Evolutionary conservation across 257 asterid species (phyloP), one percentile per base, ranked within the genome.

Genomic region (Eucommia ulmoides): DNA sequence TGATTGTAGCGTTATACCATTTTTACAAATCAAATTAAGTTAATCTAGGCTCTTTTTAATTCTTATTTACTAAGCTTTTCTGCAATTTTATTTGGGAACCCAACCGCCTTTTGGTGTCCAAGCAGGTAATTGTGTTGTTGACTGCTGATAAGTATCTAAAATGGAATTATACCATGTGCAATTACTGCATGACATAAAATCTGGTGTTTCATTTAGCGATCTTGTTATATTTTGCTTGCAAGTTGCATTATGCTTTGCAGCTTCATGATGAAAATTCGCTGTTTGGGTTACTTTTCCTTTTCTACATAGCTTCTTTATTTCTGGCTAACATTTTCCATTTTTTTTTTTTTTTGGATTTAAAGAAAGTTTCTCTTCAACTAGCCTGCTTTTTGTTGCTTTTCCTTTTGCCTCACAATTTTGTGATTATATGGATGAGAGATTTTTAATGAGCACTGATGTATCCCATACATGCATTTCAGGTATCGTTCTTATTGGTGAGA

Each of bases 401-500:
- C n/a, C 15, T 35, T 35, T 35, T 3, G 11, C 44, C 15, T 35
- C n/a, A 35, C 44, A 35, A 10, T 35, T 6, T 35, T 11, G 15
- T 35, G 44, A 35, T 35, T 33, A 26, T 26, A 14, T 35, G 44
- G 16, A 9, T 35, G 44, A 8, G 7, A 29, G 12, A 29, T 14
- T 29, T 6, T 29, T 0, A 8, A 29, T 8, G 12, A 29, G 12
- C 38, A 29, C 12, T 29, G 7, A 29, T 6, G 44, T n/a, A n/a
- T 38, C 38, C 65, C 49, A 33, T 29, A 51, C 58, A 53, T 55
- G 44, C 50, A 45, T 64, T 58, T 72, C 67, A 88, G 97, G 97
- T 63, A 82, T 88, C 45, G 54, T 88, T 66, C 93, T 88, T 41
- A 88, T 88, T 49, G 97, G 97, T 54, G 97, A 88, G 82, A 88